Evolutionary conservation across 1,284 basidiomycete species (phyloP).

Genomic region (Microbotryomycetes sp.): DNA sequence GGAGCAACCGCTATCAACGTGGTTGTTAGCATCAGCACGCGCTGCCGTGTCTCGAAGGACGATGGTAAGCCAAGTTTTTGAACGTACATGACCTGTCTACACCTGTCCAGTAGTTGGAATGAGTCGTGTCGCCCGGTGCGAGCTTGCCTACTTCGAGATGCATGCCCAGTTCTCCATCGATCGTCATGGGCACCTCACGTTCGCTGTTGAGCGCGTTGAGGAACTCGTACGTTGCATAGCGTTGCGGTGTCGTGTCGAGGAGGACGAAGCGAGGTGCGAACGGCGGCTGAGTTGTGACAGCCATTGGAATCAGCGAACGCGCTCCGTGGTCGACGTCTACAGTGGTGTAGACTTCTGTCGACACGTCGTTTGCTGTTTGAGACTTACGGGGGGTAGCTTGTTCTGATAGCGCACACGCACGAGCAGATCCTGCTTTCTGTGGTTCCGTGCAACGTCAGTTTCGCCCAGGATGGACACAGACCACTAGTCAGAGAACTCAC

Average conservation of each 20-base stretch:
- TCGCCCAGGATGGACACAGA: neutral
- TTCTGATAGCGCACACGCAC: conserved; percentile 88
- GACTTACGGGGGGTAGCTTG: conserved; percentile 62
- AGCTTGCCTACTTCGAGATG: conserved; percentile 69
- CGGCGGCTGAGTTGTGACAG: conserved; percentile 52
- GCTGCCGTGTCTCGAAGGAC: neutral
- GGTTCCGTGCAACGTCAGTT: neutral
- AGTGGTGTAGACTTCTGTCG: too few species aligned
- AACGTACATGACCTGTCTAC: conserved; percentile 18
- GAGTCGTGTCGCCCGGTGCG: conserved; percentile 70
- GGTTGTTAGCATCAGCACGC: neutral
- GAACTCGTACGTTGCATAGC: conserved; percentile 78
- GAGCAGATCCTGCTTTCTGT: conserved; percentile 72
- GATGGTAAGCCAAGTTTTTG: neutral
- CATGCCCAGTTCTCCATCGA: conserved; percentile 91
- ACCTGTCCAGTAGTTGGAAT: conserved; percentile 52
- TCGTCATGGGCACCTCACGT: conserved; percentile 79
- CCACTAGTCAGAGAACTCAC: too few species aligned
- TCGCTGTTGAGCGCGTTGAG: conserved; percentile 71
- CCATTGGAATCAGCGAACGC: neutral
- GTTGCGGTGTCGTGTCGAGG: conserved; percentile 73
- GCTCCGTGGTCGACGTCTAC: too few species aligned
- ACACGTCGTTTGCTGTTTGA: neutral
- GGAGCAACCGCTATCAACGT: neutral
- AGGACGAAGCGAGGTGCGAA: conserved; percentile 89